phyloP scores from a whole-genome alignment of 2,329 filamentous ascomycete genomes.

The Fusarium sp. region DNA sequence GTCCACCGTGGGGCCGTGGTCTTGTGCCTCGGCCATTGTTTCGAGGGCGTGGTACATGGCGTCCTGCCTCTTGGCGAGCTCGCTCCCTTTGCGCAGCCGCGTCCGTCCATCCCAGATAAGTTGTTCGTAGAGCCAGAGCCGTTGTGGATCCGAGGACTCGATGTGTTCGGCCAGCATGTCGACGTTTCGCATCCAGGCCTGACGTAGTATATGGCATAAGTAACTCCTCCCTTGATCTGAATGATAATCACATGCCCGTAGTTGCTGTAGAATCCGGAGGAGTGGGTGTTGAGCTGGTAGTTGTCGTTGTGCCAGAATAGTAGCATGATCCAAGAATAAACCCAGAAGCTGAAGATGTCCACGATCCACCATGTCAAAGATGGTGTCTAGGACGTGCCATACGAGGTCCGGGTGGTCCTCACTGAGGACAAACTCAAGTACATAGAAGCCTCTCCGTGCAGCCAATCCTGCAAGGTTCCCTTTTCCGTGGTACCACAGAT shows the following conservation, averaged over 20 bases:
- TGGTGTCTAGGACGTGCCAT: conserved; percentile 54
- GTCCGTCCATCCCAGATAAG: conserved; percentile 55
- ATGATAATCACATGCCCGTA: conserved; percentile 48
- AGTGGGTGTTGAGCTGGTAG: conserved; percentile 50
- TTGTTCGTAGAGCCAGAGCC: conserved; percentile 54
- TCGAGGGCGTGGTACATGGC: conserved; percentile 49
- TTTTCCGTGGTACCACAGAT: conserved; percentile 51
- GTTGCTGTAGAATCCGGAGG: conserved; percentile 48
- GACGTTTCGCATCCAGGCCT: conserved; percentile 54
- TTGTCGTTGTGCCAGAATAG: conserved; percentile 42
- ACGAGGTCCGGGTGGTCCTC: conserved; percentile 53
- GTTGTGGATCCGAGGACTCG: conserved; percentile 43
- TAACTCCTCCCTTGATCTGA: conserved; percentile 47
- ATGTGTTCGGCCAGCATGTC: conserved; percentile 49
- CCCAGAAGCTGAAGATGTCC: conserved; percentile 50
- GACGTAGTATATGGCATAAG: conserved; percentile 49
- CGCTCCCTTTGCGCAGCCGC: conserved; percentile 48
- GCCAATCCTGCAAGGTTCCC: conserved; percentile 52
- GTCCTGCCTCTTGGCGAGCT: conserved; percentile 43
- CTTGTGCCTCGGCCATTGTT: conserved; percentile 34
- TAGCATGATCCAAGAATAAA: conserved; percentile 51
- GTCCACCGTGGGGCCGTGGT: conserved; percentile 12
- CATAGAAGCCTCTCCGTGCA: conserved; percentile 51
- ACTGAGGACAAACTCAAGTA: conserved; percentile 51
- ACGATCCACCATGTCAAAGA: conserved; percentile 53